These are phyloP conservation scores for Xylariaceae sp. DNA, from an alignment of 2,329 filamentous ascomycete genomes.

Conservation along the genomic window DNA sequence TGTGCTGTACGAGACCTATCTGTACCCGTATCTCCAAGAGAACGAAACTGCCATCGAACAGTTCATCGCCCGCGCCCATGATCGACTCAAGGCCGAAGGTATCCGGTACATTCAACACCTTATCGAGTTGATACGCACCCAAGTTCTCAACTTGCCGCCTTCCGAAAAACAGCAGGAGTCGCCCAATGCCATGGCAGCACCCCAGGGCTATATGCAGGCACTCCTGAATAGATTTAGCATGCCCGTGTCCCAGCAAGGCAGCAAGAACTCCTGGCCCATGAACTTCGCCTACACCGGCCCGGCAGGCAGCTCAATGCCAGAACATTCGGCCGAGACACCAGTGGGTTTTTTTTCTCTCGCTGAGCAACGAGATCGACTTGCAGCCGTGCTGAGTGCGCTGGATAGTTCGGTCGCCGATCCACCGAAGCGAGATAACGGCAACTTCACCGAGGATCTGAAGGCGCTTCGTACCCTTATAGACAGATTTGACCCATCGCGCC, in stretches of 20 bases:
- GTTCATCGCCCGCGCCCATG: slow-evolving; percentile 77
- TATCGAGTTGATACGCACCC: slow-evolving; percentile 67
- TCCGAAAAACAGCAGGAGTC: slow-evolving; percentile 35
- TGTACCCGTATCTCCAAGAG: slow-evolving; percentile 81
- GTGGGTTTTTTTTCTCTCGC: slow-evolving; percentile 71
- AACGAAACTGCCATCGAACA: slow-evolving; percentile 88
- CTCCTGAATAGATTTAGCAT: slow-evolving; percentile 84
- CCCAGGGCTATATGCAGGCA: slow-evolving; percentile 67
- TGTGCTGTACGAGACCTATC: slow-evolving; percentile 73
- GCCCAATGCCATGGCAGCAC: slow-evolving; percentile 38
- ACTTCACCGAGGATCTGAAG: slow-evolving; percentile 13
- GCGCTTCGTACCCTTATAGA: slow-evolving; percentile 29
- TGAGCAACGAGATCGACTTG: slow-evolving; percentile 72
- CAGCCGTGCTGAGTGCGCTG: slow-evolving; percentile 68
- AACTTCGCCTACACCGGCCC: slow-evolving; percentile 69
- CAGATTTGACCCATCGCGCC: slow-evolving; percentile 38
- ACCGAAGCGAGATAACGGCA: slow-evolving; percentile 34
- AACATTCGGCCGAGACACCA: slow-evolving; percentile 55
- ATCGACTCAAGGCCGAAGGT: slow-evolving; percentile 69
- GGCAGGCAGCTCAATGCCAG: slow-evolving; percentile 70
- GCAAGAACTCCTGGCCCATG: slow-evolving; percentile 39
- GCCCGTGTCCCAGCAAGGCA: slow-evolving; percentile 59
- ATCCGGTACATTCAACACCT: slow-evolving; percentile 67
- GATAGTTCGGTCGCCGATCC: slow-evolving; percentile 70
- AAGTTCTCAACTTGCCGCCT: slow-evolving; percentile 72